These are phyloP conservation scores for Colletotrichum kahawae DNA, from an alignment of 2,329 filamentous ascomycete species.

Conservation along the genomic window DNA sequence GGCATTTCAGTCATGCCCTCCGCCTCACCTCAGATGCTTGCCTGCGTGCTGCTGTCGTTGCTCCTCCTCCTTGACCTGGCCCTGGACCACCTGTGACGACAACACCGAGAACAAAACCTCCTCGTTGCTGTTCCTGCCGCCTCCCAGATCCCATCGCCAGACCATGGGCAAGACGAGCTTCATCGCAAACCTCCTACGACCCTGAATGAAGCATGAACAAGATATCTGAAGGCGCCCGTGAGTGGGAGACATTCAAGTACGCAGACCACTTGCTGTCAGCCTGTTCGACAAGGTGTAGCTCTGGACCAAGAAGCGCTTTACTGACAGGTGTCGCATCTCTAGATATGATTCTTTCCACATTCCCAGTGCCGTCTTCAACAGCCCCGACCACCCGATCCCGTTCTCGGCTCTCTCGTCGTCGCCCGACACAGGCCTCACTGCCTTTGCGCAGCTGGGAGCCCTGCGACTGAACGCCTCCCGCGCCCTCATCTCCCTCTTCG, in stretches of 20 bases:
- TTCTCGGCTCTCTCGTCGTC: slow-evolving; percentile 30
- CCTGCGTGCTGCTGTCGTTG: not conserved
- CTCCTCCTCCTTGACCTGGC: not conserved
- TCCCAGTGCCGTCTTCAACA: slow-evolving; percentile 25
- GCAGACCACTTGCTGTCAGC: not conserved
- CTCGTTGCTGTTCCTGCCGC: not conserved
- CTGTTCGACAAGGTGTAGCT: not conserved
- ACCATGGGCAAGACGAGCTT: slow-evolving; percentile 18
- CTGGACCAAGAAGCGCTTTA: not conserved
- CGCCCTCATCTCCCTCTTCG: slow-evolving; percentile 56
- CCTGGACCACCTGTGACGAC: not conserved
- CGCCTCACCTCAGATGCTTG: slow-evolving; percentile 12
- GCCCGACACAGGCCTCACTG: slow-evolving; percentile 47
- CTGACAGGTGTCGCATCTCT: not conserved
- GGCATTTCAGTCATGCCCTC: slow-evolving; percentile 20
- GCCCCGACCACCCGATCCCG: slow-evolving; percentile 26
- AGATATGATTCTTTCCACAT: slow-evolving; percentile 24
- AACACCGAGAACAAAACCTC: not conserved
- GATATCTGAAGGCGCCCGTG: slow-evolving; percentile 31
- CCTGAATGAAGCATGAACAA: slow-evolving; percentile 20
- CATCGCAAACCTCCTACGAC: not conserved
- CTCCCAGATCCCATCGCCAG: not conserved
- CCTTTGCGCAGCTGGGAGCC: slow-evolving; percentile 54
- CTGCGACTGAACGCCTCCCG: slow-evolving; percentile 42
- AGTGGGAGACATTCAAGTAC: slow-evolving; percentile 36